Percentiles rank a stretch among this genome's conserved stretches.
phyloP scores from a whole-genome alignment of 805 yeast species.

The Ogataea henricii region DNA sequence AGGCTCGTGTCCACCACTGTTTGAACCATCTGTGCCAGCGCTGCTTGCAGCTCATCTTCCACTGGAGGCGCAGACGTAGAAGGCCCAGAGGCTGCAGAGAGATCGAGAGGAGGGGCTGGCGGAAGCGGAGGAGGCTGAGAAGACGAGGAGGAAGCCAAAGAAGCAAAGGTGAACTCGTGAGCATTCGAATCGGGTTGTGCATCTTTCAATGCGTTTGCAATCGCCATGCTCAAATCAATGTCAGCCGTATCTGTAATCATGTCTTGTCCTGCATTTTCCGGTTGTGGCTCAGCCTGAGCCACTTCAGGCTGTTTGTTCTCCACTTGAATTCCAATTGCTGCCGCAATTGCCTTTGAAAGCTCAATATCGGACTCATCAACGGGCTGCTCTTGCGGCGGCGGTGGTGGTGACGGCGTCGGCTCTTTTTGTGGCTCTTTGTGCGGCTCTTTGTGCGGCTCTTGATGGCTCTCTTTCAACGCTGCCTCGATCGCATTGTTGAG shows the following conservation, averaged over 20 bases:
- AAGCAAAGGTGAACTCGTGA: too few relatives aligned
- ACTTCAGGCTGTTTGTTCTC: conserved; percentile 9
- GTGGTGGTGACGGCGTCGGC: too few relatives aligned
- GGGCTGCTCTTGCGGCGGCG: not conserved
- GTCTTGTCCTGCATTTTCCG: not conserved
- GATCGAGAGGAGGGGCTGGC: not conserved
- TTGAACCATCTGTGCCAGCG: conserved; percentile 56
- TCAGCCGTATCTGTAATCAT: conserved; percentile 15
- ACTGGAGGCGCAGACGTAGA: conserved; percentile 13
- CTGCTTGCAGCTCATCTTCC: conserved; percentile 48
- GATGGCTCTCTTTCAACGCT: conserved; percentile 20
- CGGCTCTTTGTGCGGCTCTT: conserved; percentile 4
- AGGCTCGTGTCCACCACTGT: conserved; percentile 47
- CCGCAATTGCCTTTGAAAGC: conserved; percentile 27
- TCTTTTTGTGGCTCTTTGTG: conserved; percentile 5
- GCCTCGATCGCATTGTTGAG: conserved; percentile 31
- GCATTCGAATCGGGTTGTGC: not conserved
- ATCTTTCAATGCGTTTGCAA: conserved; percentile 22
- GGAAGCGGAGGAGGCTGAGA: not conserved
- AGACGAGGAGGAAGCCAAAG: too few relatives aligned
- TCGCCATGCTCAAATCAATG: conserved; percentile 20
- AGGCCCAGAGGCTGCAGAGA: not conserved
- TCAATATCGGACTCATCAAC: conserved; percentile 17
- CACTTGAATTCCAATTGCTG: conserved; percentile 22
- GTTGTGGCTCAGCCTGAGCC: not conserved